Percentiles rank a stretch among this genome's conserved stretches.
Conservation (phyloP, 306 rosid genomes). For the Oemleria cerasiformis region DNA sequence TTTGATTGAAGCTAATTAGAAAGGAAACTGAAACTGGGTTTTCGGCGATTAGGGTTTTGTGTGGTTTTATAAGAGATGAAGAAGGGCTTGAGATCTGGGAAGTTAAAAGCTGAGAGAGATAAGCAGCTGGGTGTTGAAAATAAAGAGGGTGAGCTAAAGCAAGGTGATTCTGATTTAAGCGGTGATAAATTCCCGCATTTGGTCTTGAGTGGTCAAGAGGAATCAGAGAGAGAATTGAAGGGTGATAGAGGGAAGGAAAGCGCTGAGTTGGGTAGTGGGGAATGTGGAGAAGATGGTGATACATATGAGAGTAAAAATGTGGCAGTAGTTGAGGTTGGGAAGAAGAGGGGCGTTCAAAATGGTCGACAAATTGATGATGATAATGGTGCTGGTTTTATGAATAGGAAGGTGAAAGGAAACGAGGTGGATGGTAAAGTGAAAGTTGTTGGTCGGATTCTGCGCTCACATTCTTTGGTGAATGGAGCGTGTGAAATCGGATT, state of each 20-base stretch:
- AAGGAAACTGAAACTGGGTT: slow-evolving; percentile 25
- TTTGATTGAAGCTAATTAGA: slow-evolving; percentile 16
- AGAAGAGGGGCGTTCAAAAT: slow-evolving; percentile 6
- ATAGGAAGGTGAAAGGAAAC: slow-evolving; percentile 32
- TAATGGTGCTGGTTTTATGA: slow-evolving; percentile 11
- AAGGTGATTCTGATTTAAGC: slow-evolving; percentile 21
- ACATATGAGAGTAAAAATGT: slow-evolving; percentile 25
- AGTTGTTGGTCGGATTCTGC: slow-evolving; percentile 48
- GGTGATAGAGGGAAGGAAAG: slow-evolving; percentile 20
- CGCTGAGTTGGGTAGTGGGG: slow-evolving; percentile 21
- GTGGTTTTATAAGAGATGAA: slow-evolving; percentile 48
- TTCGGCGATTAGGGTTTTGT: slow-evolving; percentile 26
- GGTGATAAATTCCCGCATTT: slow-evolving; percentile 29
- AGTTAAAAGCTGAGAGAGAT: slow-evolving; percentile 25
- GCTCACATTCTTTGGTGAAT: slow-evolving; percentile 38
- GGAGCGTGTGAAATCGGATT: slow-evolving; percentile 26
- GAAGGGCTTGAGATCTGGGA: slow-evolving; percentile 69
- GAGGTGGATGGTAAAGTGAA: slow-evolving; percentile 21
- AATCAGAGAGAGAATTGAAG: slow-evolving; percentile 17
- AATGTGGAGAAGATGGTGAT: slow-evolving; percentile 24
- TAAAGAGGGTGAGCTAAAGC: slow-evolving; percentile 18
- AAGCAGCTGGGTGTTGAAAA: slow-evolving; percentile 19
- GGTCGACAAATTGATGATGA: slow-evolving; percentile 3
- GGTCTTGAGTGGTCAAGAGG: slow-evolving; percentile 14
- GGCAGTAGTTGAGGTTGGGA: slow-evolving; percentile 36